Percentiles rank a stretch among this genome's conserved stretches.
Conservation (phyloP, 2,329 filamentous ascomycete genomes). For the Xylaria sp. region DNA sequence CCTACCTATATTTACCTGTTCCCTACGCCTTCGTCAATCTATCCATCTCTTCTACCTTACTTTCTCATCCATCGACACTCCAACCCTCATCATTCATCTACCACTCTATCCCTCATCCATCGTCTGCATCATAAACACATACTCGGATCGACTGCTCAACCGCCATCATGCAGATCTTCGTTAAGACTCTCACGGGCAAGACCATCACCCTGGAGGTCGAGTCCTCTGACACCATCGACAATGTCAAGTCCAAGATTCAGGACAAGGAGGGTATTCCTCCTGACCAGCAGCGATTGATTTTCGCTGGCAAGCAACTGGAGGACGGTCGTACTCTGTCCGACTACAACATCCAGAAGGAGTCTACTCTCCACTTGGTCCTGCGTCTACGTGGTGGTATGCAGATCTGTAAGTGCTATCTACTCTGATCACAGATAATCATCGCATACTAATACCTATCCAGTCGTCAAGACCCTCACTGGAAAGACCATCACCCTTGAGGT, state of each 20-base stretch:
- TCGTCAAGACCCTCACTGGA: slow-evolving; percentile 87
- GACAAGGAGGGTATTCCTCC: slow-evolving; percentile 91
- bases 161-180: slow-evolving; percentile 93
- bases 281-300: slow-evolving; percentile 86
- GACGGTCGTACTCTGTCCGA: slow-evolving; percentile 64
- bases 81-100: slow-evolving; percentile 29
- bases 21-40: slow-evolving; percentile 23
- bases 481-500: slow-evolving; percentile 96
- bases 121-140: slow-evolving; percentile 34
- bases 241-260: slow-evolving; percentile 90
- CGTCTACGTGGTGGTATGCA: slow-evolving; percentile 75
- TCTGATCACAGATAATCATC: neutral
- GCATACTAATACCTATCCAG: slow-evolving; percentile 44
- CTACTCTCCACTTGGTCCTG: slow-evolving; percentile 78
- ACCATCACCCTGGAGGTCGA: slow-evolving; percentile 86
- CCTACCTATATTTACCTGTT: slow-evolving; percentile 36
- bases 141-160: slow-evolving; percentile 40
- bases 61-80: slow-evolving; percentile 30
- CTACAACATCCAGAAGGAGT: slow-evolving; percentile 70
- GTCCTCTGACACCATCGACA: slow-evolving; percentile 82
- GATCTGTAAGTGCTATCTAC: slow-evolving; percentile 64
- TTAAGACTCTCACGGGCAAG: slow-evolving; percentile 96
- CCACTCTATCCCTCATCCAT: slow-evolving; percentile 25
- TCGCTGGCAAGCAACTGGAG: slow-evolving; percentile 67
- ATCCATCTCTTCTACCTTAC: slow-evolving; percentile 36